Conservation (phyloP, 2,329 filamentous ascomycete genomes). For the Penicillium sp. region DNA sequence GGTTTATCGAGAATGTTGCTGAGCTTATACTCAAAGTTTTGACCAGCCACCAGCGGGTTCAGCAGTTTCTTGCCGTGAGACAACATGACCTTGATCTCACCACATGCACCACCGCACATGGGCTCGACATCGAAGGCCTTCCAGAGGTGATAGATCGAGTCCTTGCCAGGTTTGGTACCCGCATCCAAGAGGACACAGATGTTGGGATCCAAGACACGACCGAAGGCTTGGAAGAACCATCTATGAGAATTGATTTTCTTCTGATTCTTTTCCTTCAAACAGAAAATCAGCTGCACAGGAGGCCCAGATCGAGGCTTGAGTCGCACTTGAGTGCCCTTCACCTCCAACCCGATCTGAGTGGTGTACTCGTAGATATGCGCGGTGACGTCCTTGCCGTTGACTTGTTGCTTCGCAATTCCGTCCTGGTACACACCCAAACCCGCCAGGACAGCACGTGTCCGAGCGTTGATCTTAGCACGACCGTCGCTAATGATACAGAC, state of each 20-base stretch:
- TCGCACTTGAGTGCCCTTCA: conserved; percentile 85
- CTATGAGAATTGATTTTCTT: conserved; percentile 99
- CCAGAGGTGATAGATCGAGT: conserved; percentile 97
- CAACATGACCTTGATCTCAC: conserved; percentile 98
- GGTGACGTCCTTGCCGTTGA: conserved; percentile 93
- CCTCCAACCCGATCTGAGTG: conserved; percentile 65
- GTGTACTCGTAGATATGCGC: conserved; percentile 88
- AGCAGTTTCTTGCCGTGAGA: conserved; percentile 79
- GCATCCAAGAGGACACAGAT: conserved; percentile 96
- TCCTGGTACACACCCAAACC: conserved; percentile 97
- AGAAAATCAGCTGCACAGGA: conserved; percentile 95
- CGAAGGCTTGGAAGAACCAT: conserved; percentile 99
- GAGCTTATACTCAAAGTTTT: conserved; percentile 99
- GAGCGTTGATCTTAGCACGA: conserved; percentile 91
- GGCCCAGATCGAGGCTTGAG: conserved; percentile 78
- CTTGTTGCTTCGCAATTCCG: conserved; percentile 96
- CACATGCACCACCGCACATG: conserved; percentile 95
- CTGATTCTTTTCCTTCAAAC: conserved; percentile 98
- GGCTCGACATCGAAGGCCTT: conserved; percentile 97
- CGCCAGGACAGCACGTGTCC: conserved; percentile 83
- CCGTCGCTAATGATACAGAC: conserved; percentile 97
- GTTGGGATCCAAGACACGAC: conserved; percentile 85
- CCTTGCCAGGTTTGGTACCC: conserved; percentile 87
- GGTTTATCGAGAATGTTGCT: conserved; percentile 99
- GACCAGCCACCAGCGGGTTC: conserved; percentile 90